phyloP scores from a whole-genome alignment of 108 stramenopile genomes.

The Pseudonitzschia delicatissima region DNA sequence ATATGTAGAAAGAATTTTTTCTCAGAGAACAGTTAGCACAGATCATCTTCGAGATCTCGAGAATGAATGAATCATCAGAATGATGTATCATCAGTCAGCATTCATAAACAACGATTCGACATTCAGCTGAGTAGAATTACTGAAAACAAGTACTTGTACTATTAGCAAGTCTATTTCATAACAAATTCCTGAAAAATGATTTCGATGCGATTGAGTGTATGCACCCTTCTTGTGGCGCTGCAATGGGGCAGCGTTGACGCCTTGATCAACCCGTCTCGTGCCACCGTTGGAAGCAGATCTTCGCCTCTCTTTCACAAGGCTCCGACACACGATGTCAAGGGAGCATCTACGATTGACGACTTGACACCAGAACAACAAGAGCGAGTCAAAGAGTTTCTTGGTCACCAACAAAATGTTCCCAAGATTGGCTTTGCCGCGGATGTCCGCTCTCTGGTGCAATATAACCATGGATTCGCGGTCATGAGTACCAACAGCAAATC shows the following conservation, averaged over 20 bases:
- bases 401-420: constrained; percentile 72
- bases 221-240: background rate
- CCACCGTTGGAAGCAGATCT: background rate
- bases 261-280: background rate
- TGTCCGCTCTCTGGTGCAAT: constrained; percentile 74
- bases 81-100: too few species aligned
- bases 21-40: too few species aligned
- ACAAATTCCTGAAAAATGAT: background rate
- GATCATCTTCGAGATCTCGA: too few species aligned
- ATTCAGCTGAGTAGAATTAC: too few species aligned
- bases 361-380: constrained; percentile 25
- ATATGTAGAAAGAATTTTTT: too few species aligned
- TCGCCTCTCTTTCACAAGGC: constrained; percentile 24
- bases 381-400: constrained; percentile 30
- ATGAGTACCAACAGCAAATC: constrained; percentile 82
- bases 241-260: background rate
- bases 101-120: too few species aligned
- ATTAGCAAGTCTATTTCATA: too few species aligned
- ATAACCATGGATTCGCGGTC: constrained; percentile 90
- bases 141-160: too few species aligned
- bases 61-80: too few species aligned
- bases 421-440: constrained; percentile 66
- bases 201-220: background rate
- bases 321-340: constrained; percentile 29
- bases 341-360: constrained; percentile 3